phyloP scores from a whole-genome alignment of 2,329 filamentous ascomycete genomes.

The Ustulina deusta region DNA sequence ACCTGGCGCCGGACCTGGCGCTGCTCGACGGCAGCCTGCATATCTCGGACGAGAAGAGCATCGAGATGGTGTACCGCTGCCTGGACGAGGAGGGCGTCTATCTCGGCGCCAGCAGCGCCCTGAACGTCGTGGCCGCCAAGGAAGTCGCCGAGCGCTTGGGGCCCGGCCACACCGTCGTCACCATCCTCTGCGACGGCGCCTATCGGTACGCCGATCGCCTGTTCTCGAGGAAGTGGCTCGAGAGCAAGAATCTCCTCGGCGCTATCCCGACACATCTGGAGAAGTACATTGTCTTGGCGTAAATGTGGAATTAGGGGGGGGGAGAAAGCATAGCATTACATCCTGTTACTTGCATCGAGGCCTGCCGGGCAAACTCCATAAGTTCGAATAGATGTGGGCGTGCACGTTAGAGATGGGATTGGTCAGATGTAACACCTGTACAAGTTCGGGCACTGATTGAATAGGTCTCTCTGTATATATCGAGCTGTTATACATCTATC shows the following conservation, averaged over 20 bases:
- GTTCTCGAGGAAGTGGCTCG: conserved; percentile 92
- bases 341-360: background rate
- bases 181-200: conserved; percentile 94
- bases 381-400: background rate
- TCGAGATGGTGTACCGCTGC: conserved; percentile 97
- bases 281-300: conserved; percentile 95
- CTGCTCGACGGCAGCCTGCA: conserved; percentile 86
- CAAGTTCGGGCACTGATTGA: conserved; percentile 1
- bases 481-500: conserved; percentile 33
- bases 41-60: conserved; percentile 92
- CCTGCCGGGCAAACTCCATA: background rate
- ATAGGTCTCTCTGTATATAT: conserved; percentile 42
- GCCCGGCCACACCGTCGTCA: conserved; percentile 90
- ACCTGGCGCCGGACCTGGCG: conserved; percentile 85
- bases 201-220: conserved; percentile 95
- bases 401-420: background rate
- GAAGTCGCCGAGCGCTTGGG: conserved; percentile 93
- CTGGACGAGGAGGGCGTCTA: conserved; percentile 97
- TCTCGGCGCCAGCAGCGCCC: conserved; percentile 89
- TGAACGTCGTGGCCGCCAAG: conserved; percentile 96
- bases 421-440: conserved; percentile 10
- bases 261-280: conserved; percentile 86
- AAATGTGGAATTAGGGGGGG: conserved; percentile 32
- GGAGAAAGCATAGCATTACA: conserved; percentile 13
- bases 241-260: conserved; percentile 82